Evolutionary conservation across 176 grass and related monocot genomes (phyloP).

Genomic region (Musa schizocarpa): DNA sequence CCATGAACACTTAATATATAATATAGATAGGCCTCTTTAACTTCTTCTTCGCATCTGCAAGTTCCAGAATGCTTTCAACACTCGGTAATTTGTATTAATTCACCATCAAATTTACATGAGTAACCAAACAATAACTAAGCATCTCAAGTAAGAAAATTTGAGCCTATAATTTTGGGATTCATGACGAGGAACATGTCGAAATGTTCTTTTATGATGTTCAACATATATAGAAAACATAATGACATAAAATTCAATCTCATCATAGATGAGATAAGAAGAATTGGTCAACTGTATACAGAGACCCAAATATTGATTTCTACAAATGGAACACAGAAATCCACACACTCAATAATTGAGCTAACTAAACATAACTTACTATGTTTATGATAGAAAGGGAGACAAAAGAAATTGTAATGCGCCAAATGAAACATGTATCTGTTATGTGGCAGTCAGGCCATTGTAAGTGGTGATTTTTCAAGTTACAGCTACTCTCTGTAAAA

Average conservation of each 20-base stretch:
- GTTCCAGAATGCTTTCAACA: background rate
- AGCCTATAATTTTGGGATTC: background rate
- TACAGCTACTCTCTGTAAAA: background rate
- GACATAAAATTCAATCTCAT: background rate
- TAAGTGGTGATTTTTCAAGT: background rate
- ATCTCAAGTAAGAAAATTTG: background rate
- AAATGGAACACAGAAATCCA: no score
- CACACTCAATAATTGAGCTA: no score
- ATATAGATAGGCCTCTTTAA: slow-evolving; percentile 90
- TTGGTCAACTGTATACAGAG: background rate
- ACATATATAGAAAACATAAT: background rate
- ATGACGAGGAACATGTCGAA: no score
- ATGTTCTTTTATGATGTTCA: background rate
- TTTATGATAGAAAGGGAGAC: background rate
- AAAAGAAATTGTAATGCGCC: background rate
- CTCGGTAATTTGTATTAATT: background rate
- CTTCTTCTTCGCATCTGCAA: slow-evolving; percentile 71
- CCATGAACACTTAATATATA: slow-evolving; percentile 92
- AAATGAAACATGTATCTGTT: background rate
- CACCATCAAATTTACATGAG: background rate
- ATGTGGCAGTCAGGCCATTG: background rate
- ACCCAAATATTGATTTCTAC: background rate
- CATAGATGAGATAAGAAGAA: background rate
- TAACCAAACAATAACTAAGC: background rate
- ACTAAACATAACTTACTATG: no score